Percentiles rank a stretch among this genome's conserved stretches.
Evolutionary conservation across 345 rosid species (phyloP).

Genomic region (Acer campestre): DNA sequence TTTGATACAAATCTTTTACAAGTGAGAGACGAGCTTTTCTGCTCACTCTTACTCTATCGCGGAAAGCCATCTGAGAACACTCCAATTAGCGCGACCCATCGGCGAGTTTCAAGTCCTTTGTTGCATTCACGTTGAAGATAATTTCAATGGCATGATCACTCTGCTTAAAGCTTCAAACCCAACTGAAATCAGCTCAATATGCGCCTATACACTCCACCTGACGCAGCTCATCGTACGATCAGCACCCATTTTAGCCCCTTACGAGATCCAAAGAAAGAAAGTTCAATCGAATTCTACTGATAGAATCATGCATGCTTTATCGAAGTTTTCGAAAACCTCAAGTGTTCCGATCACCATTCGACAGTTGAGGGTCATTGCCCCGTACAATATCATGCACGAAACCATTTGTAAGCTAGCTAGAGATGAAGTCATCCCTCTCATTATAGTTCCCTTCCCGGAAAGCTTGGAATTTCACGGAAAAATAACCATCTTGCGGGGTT

Average conservation of each 20-base stretch:
- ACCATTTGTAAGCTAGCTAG: constrained; percentile 32
- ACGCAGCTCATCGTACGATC: constrained; percentile 31
- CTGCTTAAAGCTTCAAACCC: constrained; percentile 36
- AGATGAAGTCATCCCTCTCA: constrained; percentile 22
- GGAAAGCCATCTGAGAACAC: neutral
- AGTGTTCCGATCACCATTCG: constrained; percentile 6
- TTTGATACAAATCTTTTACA: constrained; percentile 23
- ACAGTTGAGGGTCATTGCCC: constrained; percentile 25
- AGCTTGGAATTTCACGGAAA: neutral
- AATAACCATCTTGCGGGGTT: neutral
- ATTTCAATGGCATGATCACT: constrained; percentile 28
- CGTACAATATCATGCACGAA: constrained; percentile 34
- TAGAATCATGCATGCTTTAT: constrained; percentile 33
- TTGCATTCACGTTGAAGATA: constrained; percentile 35
- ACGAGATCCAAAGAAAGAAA: constrained; percentile 5
- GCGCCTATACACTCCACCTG: constrained; percentile 23
- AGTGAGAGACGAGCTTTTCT: constrained; percentile 12
- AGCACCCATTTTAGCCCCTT: constrained; percentile 27
- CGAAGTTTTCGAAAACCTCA: constrained; percentile 13
- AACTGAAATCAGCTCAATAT: constrained; percentile 5
- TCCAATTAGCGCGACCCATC: neutral
- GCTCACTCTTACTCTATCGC: neutral
- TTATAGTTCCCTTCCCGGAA: constrained; percentile 29
- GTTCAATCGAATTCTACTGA: neutral
- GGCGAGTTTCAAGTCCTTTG: constrained; percentile 28